Percentiles rank a stretch among this genome's conserved stretches.
Evolutionary conservation across 2,329 filamentous ascomycete genomes (phyloP).

Genomic region (Dryadomyces quercivorus): DNA sequence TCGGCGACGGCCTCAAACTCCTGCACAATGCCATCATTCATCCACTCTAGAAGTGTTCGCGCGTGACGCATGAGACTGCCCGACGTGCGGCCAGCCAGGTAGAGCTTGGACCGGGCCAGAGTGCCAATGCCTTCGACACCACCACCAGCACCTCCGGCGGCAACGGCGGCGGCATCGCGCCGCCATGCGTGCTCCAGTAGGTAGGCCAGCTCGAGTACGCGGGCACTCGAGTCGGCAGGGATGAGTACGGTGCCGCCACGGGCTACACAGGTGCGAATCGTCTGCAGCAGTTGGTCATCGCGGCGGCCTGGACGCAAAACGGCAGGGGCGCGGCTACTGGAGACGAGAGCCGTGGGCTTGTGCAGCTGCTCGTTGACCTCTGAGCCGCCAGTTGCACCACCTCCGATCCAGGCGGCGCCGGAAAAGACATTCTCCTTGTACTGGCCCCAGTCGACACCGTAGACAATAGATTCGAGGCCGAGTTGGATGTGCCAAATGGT

Average conservation of each 20-base stretch:
- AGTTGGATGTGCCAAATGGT: conserved; percentile 99
- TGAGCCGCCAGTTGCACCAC: conserved; percentile 55
- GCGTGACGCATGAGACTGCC: conserved; percentile 84
- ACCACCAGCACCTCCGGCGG: not conserved
- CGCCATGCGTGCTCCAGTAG: conserved; percentile 88
- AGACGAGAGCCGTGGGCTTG: conserved; percentile 87
- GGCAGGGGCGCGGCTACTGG: conserved; percentile 64
- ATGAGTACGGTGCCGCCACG: conserved; percentile 86
- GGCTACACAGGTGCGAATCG: conserved; percentile 65
- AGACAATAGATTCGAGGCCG: conserved; percentile 91
- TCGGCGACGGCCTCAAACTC: conserved; percentile 71
- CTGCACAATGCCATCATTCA: conserved; percentile 89
- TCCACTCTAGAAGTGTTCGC: conserved; percentile 96
- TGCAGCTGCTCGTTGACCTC: conserved; percentile 90
- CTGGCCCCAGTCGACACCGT: conserved; percentile 97
- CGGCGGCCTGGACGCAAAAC: conserved; percentile 68
- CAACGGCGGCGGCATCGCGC: conserved; percentile 37
- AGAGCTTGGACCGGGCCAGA: conserved; percentile 49
- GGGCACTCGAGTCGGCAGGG: conserved; percentile 88
- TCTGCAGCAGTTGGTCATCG: conserved; percentile 74
- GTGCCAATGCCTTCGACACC: conserved; percentile 27
- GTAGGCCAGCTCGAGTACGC: conserved; percentile 84
- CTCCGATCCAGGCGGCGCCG: conserved; percentile 86
- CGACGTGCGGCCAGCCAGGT: conserved; percentile 75
- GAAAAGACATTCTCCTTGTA: conserved; percentile 91